Percentiles rank a stretch among this genome's conserved stretches.
Conservation (phyloP, 768 basidiomycete species). For the Clavaria fumosa region DNA sequence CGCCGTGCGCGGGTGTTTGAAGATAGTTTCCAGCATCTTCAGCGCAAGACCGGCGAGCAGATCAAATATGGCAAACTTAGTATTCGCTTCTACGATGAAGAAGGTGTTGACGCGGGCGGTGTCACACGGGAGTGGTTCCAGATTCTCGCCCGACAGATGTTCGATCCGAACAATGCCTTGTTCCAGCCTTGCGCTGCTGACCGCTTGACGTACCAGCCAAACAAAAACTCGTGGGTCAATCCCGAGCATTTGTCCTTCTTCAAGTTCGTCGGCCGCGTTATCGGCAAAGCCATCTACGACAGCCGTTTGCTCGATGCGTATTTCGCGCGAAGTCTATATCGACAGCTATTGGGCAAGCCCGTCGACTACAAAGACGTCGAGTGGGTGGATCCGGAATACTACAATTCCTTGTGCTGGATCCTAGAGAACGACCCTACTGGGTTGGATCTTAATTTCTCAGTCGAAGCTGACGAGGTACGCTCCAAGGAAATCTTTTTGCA, state of each 20-base stretch:
- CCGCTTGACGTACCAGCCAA: constrained; percentile 89
- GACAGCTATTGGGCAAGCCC: constrained; percentile 84
- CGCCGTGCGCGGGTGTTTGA: constrained; percentile 89
- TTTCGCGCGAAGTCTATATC: constrained; percentile 92
- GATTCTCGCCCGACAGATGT: constrained; percentile 95
- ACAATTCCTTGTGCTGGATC: constrained; percentile 97
- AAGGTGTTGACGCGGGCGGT: constrained; percentile 96
- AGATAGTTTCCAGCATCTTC: constrained; percentile 88
- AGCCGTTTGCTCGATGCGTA: constrained; percentile 93
- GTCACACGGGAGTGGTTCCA: constrained; percentile 99
- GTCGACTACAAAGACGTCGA: constrained; percentile 95
- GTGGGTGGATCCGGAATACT: constrained; percentile 97
- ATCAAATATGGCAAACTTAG: constrained; percentile 97
- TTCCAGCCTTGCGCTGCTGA: constrained; percentile 98
- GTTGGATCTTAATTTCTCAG: constrained; percentile 84
- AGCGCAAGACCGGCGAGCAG: constrained; percentile 83
- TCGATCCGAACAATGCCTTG: constrained; percentile 94
- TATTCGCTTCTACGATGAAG: constrained; percentile 91
- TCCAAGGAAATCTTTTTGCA: no score
- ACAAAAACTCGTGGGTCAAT: constrained; percentile 87
- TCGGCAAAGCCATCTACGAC: constrained; percentile 96
- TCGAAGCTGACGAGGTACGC: constrained; percentile 86
- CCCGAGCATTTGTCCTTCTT: constrained; percentile 94
- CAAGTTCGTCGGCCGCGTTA: constrained; percentile 95
- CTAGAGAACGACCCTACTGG: constrained; percentile 85